Evolutionary conservation across 1,139 yeast species (phyloP), one percentile per base, ranked within the genome.

Genomic region (Candida sojae): DNA sequence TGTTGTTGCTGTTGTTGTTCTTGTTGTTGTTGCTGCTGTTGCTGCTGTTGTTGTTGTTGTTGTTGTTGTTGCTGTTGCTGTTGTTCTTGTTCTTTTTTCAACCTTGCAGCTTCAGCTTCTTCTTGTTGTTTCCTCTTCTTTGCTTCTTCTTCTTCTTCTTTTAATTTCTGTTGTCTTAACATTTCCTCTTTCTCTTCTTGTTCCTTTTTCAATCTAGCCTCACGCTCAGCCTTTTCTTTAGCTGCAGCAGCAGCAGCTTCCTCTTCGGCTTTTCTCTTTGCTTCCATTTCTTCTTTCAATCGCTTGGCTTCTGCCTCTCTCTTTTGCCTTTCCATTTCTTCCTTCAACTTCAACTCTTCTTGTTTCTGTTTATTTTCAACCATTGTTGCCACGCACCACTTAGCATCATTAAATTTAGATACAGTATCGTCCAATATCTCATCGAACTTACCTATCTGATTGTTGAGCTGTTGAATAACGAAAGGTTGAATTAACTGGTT

Each of bases 311-410:
- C 57, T 38, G 64, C 64, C 49, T 67, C 64, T 41, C 64, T 68
- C 44, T 68, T 59, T 48, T 64, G 71, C 43, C 68, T 59, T 48
- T 71, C 77, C 49, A 63, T 53, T 52, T 75, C 79, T 53, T 73
- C 77, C 51, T 71, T 68, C 33, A 69, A 48, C 55, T 70, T 71
- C 59, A 70, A 52, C 53, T 73, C 77, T 51, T 74, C 77, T 52
- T 74, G 77, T 43, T 66, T 67, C 53, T 73, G 77, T 55, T 69
- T 70, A 54, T 66, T 73, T 53, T 74, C 78, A 33, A 75, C 60
- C 52, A 75, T 75, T 51, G 71, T 74, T 48, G 70, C 79, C 7
- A 75, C 63, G 51, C 79, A 75, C 80, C 80, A 75, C 42, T 64
- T 62, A 6, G 78, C 73, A 49, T 75, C 80, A 53, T 75, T 74